A percentile compares a stretch with the other conserved stretches of the same genome.
Evolutionary conservation across 176 grass and related monocot genomes (phyloP).

Genomic region (Elaeis guineensis): DNA sequence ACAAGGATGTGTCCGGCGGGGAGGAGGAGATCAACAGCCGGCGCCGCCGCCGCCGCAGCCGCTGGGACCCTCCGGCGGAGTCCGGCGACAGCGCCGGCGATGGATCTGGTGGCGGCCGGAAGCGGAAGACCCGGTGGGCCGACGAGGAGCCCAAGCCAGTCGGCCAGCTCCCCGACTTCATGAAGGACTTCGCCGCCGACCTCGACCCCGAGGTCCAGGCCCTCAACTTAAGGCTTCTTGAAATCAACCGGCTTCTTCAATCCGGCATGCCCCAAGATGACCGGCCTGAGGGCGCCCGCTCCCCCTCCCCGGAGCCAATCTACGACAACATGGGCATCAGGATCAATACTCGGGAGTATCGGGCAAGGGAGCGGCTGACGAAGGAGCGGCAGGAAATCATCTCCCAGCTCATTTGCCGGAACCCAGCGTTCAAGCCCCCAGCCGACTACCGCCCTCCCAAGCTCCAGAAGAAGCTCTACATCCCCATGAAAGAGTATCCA

Average conservation of each 20-base stretch:
- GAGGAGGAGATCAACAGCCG: conserved; percentile 28
- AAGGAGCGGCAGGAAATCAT: conserved; percentile 91
- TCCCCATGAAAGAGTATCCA: conserved; percentile 92
- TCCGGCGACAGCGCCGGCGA: conserved; percentile 22
- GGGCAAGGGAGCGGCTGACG: conserved; percentile 69
- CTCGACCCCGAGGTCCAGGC: conserved; percentile 88
- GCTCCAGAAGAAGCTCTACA: conserved; percentile 92
- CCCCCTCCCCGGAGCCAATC: conserved; percentile 34
- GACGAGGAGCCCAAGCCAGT: conserved; percentile 75
- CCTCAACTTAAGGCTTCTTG: conserved; percentile 72
- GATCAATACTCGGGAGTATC: conserved; percentile 87
- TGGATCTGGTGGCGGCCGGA: conserved; percentile 19
- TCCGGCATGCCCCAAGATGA: conserved; percentile 66
- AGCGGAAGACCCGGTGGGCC: conserved; percentile 87
- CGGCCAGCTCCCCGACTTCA: conserved; percentile 79
- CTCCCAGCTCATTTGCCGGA: conserved; percentile 83
- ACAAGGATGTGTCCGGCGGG: conserved; percentile 16
- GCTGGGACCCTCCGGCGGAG: conserved; percentile 58
- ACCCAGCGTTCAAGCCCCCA: conserved; percentile 87
- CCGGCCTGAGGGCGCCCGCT: conserved; percentile 62
- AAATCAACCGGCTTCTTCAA: conserved; percentile 63
- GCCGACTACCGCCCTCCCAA: conserved; percentile 88
- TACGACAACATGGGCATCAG: conserved; percentile 91
- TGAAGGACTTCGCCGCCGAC: conserved; percentile 91
- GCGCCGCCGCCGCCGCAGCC: conserved; percentile 58